A percentile compares a stretch with the other conserved stretches of the same genome.
These are phyloP conservation scores for Lichina pygmaea DNA, from an alignment of 495 filamentous ascomycete species.

Conservation along the genomic window DNA sequence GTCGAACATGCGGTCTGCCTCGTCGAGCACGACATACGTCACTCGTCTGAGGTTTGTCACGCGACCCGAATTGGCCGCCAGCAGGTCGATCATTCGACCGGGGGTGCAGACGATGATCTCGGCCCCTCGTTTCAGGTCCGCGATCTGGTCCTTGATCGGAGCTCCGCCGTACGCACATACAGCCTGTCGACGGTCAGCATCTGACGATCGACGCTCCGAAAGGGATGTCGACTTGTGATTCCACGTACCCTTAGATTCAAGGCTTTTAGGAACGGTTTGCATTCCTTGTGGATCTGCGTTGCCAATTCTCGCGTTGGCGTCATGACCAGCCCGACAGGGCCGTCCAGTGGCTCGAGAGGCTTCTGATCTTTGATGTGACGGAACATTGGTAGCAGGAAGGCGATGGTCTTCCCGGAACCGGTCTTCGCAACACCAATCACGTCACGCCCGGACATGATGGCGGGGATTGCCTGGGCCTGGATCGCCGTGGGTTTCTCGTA, in stretches of 20 bases:
- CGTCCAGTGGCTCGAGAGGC: constrained; percentile 58
- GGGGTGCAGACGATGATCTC: constrained; percentile 91
- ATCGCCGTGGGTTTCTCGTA: constrained; percentile 80
- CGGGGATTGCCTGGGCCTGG: constrained; percentile 81
- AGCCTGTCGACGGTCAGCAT: constrained; percentile 14
- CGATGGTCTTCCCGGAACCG: constrained; percentile 89
- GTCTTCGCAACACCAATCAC: constrained; percentile 95
- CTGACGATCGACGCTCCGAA: neutral
- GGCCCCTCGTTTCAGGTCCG: constrained; percentile 77
- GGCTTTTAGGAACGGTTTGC: constrained; percentile 78
- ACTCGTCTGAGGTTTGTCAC: constrained; percentile 76
- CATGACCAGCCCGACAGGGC: constrained; percentile 70
- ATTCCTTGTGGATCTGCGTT: constrained; percentile 81
- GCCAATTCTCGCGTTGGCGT: constrained; percentile 88
- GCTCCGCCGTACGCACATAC: constrained; percentile 92
- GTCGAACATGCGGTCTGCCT: constrained; percentile 98
- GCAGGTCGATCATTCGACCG: constrained; percentile 87
- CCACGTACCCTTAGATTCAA: constrained; percentile 39
- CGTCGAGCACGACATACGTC: constrained; percentile 83
- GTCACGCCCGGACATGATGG: constrained; percentile 89
- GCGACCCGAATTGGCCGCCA: constrained; percentile 74
- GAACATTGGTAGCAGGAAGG: constrained; percentile 88
- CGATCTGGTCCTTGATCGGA: constrained; percentile 95
- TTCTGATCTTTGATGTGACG: constrained; percentile 89
- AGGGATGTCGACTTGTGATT: neutral